Base-by-base conservation (phyloP, 306 rosid species). In the Abrus pulchellus region DNA sequence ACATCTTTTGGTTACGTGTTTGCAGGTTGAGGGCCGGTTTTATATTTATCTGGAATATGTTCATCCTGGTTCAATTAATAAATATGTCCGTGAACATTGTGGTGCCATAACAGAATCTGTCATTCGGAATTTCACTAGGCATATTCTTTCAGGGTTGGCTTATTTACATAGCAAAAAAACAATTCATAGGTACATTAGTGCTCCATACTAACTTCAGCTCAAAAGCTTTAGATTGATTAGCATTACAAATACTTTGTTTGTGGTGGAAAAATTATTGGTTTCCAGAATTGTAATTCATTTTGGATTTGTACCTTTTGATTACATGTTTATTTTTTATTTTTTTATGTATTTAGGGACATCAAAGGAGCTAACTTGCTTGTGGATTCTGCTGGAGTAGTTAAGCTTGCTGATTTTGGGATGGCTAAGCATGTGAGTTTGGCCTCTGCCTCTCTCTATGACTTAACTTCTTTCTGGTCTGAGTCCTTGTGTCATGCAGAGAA, bases 321-420 rank as follows among this genome's bases (percentile, higher is more conserved):
- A 48, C 54, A 8, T 5, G 10, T 69, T 5, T 9, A 40, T 29
- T 9, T 43, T 28, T 9, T 28, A 13, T 75, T 75, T 41, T 62
- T 65, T 32, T 74, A 53, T 73, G 50, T 50, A 44, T 70, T 6
- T 63, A 94, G 98, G 90, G 98, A 94, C 86, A 92, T 94, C 62
- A 94, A 90, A 83, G 98, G 98, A 59, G 97, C 97, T 54, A 94
- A 94, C 78, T 86, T 94, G 88, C 97, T 94, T 72, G 98, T 94
- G 27, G 97, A 94, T 86, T 90, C 97, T 50, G 71, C 80, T 40
- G 97, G 97, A 61, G 93, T 88, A 57, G 97, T 94, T 80, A 90
- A 94, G 87, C 97, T 94, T 71, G 96, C 98, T 43, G 98, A 94
- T 80, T 94, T 94, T 87, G 98, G 98, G 77, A 90, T 94, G 98